Evolutionary conservation across 768 basidiomycete species (phyloP), one percentile per base, ranked within the genome.

Genomic region (Lanmaoa rubissima): DNA sequence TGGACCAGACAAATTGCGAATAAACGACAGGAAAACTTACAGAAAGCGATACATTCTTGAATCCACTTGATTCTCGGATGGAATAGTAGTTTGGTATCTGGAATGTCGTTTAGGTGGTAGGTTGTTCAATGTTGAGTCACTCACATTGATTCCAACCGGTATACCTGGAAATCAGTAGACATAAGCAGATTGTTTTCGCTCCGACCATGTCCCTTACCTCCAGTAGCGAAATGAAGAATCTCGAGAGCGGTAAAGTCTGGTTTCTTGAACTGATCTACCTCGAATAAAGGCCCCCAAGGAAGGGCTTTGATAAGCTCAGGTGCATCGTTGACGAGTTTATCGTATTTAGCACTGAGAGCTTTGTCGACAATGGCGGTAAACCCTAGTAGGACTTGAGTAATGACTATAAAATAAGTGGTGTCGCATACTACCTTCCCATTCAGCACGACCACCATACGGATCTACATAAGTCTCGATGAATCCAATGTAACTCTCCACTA

Each of bases 291-390:
- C 1, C 91, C 92, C 92, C 92, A 94, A 0, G 92, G 92, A 34
- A 94, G 74, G n/a, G 69, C 82, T 67, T 92, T 84, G 74, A 94
- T 88, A 26, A 92, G 77, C 52, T 86, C 80, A 1, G 90, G 85
- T n/a, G 92, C 93, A 32, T 79, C 70, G 51, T 86, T 77, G 24
- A 94, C 92, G 24, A 94, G 78, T 16, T 67, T 78, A 59, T 90
- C 88, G 62, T 92, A 94, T 73, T 91, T 93, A 9, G 84, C 85
- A 64, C 88, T 90, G 44, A 93, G 79, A 55, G 82, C 75, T 71
- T 94, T 94, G 78, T 94, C 83, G 45, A 94, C 91, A 59, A 93
- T 88, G 7, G 91, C 92, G 35, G 91, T 91, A 69, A 94, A 94
- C 32, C 90, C 89, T 90, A 60, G n/a, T 41, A 19, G 16, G 40